A percentile compares a stretch with the other conserved stretches of the same genome.
Conservation (phyloP, 345 rosid species). For the Eucalyptus fibrosa region DNA sequence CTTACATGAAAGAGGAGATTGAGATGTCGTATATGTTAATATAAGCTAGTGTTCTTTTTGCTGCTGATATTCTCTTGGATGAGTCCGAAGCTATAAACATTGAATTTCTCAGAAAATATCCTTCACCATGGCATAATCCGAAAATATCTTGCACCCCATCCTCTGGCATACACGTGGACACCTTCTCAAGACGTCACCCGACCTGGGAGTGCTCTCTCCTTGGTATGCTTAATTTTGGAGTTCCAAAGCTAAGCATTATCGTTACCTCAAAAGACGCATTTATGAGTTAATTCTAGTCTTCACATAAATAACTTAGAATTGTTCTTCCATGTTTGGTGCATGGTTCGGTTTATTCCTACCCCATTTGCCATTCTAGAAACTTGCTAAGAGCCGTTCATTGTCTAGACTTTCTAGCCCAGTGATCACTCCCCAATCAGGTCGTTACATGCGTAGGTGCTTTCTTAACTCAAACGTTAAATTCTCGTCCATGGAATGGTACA, state of each 20-base stretch:
- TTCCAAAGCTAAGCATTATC: no score
- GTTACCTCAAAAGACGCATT: no score
- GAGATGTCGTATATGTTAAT: background rate
- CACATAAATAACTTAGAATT: no score
- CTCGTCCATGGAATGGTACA: background rate
- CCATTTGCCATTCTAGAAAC: no score
- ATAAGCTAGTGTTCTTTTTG: background rate
- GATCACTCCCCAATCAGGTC: no score
- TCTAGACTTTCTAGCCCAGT: no score
- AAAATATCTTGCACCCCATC: background rate
- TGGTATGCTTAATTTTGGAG: no score
- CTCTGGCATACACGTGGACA: no score
- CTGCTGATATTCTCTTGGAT: background rate
- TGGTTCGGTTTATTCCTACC: fast-evolving
- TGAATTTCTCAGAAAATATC: background rate
- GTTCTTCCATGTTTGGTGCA: no score
- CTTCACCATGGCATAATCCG: background rate
- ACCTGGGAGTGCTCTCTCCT: no score
- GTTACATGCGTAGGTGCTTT: background rate
- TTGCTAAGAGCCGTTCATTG: fast-evolving
- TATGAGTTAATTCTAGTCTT: fast-evolving
- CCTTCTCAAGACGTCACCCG: no score
- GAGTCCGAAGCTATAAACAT: conserved; percentile 1
- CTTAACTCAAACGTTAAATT: background rate
- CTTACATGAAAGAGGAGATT: background rate